Percentiles rank a stretch among this genome's conserved stretches.
Evolutionary conservation across 148 eudicot species (phyloP).

Genomic region (Fagopyrum tataricum): DNA sequence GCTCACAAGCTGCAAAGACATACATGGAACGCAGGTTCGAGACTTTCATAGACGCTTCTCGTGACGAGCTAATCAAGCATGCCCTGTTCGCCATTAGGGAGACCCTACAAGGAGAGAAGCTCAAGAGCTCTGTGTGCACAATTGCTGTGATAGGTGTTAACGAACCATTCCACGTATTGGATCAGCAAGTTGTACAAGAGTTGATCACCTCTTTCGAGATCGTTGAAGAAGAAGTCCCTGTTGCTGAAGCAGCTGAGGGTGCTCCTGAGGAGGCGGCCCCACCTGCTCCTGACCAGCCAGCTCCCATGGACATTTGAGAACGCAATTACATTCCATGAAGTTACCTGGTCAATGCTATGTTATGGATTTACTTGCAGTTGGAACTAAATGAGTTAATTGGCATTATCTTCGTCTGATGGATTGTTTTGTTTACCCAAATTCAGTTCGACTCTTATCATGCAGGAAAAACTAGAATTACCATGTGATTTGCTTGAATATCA

Average conservation of each 20-base stretch:
- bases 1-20: slow-evolving; percentile 98
- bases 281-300: slow-evolving; percentile 21
- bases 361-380: not conserved
- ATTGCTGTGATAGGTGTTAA: slow-evolving; percentile 70
- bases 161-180: slow-evolving; percentile 69
- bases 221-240: slow-evolving; percentile 61
- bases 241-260: slow-evolving; percentile 29
- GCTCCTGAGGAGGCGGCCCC: slow-evolving; percentile 26
- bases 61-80: slow-evolving; percentile 76
- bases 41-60: slow-evolving; percentile 55
- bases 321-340: not conserved
- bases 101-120: slow-evolving; percentile 92
- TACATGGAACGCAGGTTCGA: slow-evolving; percentile 87
- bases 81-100: slow-evolving; percentile 94
- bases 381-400: not conserved
- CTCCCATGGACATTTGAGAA: slow-evolving; percentile 63
- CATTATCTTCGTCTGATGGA: not conserved
- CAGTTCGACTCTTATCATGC: not conserved
- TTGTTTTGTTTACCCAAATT: not conserved
- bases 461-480: not conserved
- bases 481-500: not conserved
- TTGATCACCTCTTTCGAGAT: slow-evolving; percentile 77
- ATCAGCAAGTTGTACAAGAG: slow-evolving; percentile 58
- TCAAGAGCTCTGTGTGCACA: slow-evolving; percentile 79
- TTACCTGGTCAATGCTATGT: not conserved